A percentile compares a stretch with the other conserved stretches of the same genome.
Conservation (phyloP, 1,139 yeast species). For the Debaryomyces singareniensis region DNA sequence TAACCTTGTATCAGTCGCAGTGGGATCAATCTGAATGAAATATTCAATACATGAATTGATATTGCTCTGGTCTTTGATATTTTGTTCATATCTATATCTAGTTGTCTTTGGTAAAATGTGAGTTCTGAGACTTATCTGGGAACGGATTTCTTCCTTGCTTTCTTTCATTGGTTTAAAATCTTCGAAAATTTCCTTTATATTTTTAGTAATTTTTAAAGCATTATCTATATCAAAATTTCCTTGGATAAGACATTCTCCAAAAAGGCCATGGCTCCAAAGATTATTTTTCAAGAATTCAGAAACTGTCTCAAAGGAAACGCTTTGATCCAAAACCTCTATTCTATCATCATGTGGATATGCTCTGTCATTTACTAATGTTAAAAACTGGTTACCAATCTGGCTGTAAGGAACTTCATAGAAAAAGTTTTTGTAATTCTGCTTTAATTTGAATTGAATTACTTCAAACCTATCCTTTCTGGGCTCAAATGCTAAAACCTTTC, state of each 20-base stretch:
- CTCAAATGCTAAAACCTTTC: conserved; percentile 44
- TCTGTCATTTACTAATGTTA: conserved; percentile 62
- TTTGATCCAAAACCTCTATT: conserved; percentile 39
- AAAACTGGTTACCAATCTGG: conserved; percentile 62
- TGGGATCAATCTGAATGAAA: conserved; percentile 59
- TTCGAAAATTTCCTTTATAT: conserved; percentile 15
- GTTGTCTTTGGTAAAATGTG: conserved; percentile 39
- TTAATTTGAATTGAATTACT: conserved; percentile 55
- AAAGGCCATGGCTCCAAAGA: conserved; percentile 43
- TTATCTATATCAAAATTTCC: conserved; percentile 66
- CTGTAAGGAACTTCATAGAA: conserved; percentile 70
- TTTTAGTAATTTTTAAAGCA: conserved; percentile 30
- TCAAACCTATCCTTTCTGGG: conserved; percentile 58
- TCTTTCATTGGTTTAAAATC: conserved; percentile 32
- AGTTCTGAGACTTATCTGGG: conserved; percentile 19
- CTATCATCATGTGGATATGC: conserved; percentile 63
- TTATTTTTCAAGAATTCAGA: conserved; percentile 31
- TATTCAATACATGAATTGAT: conserved; percentile 83
- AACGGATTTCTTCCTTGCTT: conserved; percentile 24
- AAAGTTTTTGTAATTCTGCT: conserved; percentile 61
- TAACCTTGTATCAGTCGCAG: conserved; percentile 20
- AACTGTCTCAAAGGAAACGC: conserved; percentile 45
- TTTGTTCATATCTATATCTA: conserved; percentile 43
- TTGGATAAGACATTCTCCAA: conserved; percentile 64
- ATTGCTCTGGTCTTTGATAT: conserved; percentile 60